A percentile compares a stretch with the other conserved stretches of the same genome.
Conservation (phyloP, 352 stramenopile genomes). For the Pythium scleroteichum region DNA sequence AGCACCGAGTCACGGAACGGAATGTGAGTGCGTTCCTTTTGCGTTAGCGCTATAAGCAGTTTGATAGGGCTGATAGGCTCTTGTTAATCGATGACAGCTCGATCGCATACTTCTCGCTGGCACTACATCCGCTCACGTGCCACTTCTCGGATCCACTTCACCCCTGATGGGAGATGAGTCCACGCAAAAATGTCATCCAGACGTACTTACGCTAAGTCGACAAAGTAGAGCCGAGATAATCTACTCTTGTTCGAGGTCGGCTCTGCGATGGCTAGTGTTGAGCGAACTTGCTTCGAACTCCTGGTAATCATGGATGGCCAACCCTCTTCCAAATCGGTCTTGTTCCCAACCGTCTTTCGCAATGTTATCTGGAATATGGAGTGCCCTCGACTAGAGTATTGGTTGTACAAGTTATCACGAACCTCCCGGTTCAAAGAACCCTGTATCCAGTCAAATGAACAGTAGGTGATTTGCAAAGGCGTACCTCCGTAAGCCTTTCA, state of each 20-base stretch:
- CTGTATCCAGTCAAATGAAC: slow-evolving; percentile 24
- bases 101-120: slow-evolving; percentile 61
- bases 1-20: slow-evolving; percentile 73
- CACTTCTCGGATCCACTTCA: slow-evolving; percentile 69
- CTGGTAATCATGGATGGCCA: no score
- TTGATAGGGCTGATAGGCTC: slow-evolving; percentile 70
- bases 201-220: slow-evolving; percentile 63
- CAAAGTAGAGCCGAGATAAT: slow-evolving; percentile 63
- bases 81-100: slow-evolving; percentile 76
- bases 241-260: no score
- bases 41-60: slow-evolving; percentile 70
- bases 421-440: slow-evolving; percentile 67
- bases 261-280: no score
- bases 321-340: no score
- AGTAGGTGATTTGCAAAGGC: not conserved
- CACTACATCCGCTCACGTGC: slow-evolving; percentile 53
- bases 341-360: no score
- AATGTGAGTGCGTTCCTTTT: slow-evolving; percentile 53
- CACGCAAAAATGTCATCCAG: no score
- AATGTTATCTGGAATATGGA: slow-evolving; percentile 76
- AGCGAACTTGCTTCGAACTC: no score
- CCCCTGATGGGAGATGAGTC: no score
- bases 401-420: slow-evolving; percentile 74
- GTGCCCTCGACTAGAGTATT: slow-evolving; percentile 67
- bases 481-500: not conserved